These are phyloP conservation scores for Fusarium subglutinans DNA, from an alignment of 2,329 filamentous ascomycete species.

Conservation along the genomic window DNA sequence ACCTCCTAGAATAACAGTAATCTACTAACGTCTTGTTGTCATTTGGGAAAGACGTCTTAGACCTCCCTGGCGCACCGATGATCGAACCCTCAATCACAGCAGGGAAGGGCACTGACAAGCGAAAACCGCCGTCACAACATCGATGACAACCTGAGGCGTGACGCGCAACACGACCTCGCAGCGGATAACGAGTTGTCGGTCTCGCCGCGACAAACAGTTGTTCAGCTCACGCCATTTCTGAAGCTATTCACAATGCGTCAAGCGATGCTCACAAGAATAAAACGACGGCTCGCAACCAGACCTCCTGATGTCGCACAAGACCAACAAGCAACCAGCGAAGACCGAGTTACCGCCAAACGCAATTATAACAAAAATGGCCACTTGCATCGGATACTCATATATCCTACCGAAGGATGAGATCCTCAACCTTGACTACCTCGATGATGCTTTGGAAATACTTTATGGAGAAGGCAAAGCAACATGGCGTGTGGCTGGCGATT, in stretches of 20 bases:
- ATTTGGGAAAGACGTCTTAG: neutral
- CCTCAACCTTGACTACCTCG: accelerated
- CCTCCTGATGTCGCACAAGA: neutral
- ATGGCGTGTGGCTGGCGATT: neutral
- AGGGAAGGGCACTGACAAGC: neutral
- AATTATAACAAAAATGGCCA: neutral
- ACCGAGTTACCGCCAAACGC: accelerated
- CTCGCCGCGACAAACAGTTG: accelerated
- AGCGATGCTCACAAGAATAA: neutral
- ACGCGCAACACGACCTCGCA: neutral
- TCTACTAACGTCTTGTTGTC: accelerated
- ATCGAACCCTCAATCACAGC: neutral
- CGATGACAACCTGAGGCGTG: neutral
- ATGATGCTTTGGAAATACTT: neutral
- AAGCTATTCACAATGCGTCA: neutral
- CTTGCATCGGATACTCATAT: neutral
- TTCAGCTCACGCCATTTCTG: neutral
- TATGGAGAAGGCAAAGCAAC: neutral
- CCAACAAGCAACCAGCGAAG: neutral
- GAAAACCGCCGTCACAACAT: neutral
- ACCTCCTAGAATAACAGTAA: accelerated
- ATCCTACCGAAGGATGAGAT: neutral
- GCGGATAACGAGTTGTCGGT: neutral
- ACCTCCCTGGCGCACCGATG: neutral
- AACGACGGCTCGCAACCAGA: accelerated